Conservation (phyloP, 768 basidiomycete genomes). For the Tricholoma flavovirens region DNA sequence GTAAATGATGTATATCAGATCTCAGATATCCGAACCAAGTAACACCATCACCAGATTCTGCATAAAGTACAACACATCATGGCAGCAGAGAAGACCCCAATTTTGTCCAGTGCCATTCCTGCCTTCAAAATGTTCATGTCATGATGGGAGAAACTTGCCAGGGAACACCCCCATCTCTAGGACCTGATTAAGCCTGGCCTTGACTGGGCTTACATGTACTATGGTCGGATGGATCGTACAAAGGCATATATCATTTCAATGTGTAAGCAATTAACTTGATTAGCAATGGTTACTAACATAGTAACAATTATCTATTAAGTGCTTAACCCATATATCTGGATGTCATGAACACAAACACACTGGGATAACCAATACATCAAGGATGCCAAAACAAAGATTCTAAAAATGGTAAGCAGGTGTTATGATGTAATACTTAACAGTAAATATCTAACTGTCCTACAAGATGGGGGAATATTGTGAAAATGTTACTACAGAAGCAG, state of each 20-base stretch:
- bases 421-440: not conserved
- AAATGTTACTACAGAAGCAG: too few species aligned
- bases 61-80: conserved; percentile 14
- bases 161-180: too few species aligned
- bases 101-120: conserved; percentile 16
- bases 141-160: too few species aligned
- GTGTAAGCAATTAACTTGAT: conserved; percentile 1
- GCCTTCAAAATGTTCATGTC: conserved; percentile 17
- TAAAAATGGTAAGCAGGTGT: not conserved
- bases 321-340: not conserved
- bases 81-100: conserved; percentile 13
- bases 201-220: too few species aligned
- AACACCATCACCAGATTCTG: conserved; percentile 3
- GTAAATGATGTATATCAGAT: not conserved
- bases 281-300: not conserved
- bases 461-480: too few species aligned
- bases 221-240: too few species aligned
- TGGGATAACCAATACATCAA: not conserved
- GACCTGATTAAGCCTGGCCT: too few species aligned
- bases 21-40: not conserved
- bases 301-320: not conserved
- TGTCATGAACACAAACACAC: not conserved
- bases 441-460: too few species aligned
- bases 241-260: too few species aligned
- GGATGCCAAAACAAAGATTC: not conserved